phyloP scores from a whole-genome alignment of 1,139 yeast species.

The Candida anutae region DNA sequence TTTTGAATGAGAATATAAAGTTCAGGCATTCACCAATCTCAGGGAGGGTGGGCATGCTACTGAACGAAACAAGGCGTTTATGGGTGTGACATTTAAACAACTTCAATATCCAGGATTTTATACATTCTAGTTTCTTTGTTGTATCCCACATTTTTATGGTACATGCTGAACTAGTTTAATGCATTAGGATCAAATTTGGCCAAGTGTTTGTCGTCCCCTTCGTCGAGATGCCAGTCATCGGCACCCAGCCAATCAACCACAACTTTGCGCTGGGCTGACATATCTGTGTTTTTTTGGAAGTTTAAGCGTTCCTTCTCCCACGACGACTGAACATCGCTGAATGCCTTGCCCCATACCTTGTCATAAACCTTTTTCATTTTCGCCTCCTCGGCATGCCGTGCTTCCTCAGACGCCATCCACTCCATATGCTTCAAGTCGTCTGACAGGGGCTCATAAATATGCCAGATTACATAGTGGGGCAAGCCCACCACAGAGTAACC shows the following conservation, averaged over 20 bases:
- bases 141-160: no score
- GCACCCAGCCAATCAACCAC: conserved; percentile 65
- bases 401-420: conserved; percentile 93
- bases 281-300: conserved; percentile 68
- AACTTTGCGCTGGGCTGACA: conserved; percentile 39
- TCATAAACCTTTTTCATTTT: conserved; percentile 62
- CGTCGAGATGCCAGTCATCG: conserved; percentile 24
- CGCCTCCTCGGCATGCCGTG: conserved; percentile 60
- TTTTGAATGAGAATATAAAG: no score
- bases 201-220: not conserved
- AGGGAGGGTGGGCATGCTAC: no score
- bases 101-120: no score
- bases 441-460: conserved; percentile 79
- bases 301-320: conserved; percentile 64
- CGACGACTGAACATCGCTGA: conserved; percentile 59
- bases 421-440: conserved; percentile 91
- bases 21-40: no score
- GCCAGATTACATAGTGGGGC: conserved; percentile 91
- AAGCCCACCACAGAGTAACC: conserved; percentile 75
- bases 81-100: not conserved
- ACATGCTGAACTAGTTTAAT: no score
- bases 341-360: conserved; percentile 69
- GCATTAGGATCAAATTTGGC: not conserved
- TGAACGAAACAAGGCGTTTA: not conserved
- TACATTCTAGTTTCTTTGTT: no score